These are phyloP conservation scores for Cyclotella cryptica DNA, from an alignment of 108 stramenopile genomes.

Conservation along the genomic window DNA sequence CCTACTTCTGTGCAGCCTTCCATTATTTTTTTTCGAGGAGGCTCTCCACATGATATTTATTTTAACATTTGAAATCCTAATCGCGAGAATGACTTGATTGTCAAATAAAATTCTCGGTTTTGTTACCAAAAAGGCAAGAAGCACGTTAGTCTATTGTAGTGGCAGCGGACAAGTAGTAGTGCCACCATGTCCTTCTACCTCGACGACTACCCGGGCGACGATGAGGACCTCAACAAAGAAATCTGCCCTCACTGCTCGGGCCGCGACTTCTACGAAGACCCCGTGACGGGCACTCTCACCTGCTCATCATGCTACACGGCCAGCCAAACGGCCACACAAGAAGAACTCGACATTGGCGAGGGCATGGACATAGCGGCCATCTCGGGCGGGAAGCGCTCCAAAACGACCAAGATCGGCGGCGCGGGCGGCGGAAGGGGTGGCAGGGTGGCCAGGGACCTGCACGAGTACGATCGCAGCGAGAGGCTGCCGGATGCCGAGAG, in stretches of 20 bases:
- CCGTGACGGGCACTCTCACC: slow-evolving; percentile 55
- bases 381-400: slow-evolving; percentile 3
- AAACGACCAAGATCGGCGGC: not conserved
- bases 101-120: no score
- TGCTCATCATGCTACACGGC: slow-evolving; percentile 78
- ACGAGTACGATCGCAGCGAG: slow-evolving; percentile 53
- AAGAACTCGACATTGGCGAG: slow-evolving; percentile 71
- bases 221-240: slow-evolving; percentile 26
- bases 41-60: no score
- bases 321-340: slow-evolving; percentile 64
- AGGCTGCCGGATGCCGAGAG: slow-evolving; percentile 55
- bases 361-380: slow-evolving; percentile 54
- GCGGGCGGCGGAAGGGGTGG: not conserved
- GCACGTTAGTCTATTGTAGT: no score
- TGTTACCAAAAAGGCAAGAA: no score
- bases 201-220: slow-evolving; percentile 41
- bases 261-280: slow-evolving; percentile 69
- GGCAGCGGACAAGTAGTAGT: no score
- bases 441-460: slow-evolving; percentile 34
- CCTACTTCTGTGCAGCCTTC: no score
- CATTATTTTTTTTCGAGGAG: no score
- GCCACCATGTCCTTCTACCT: slow-evolving; percentile 53
- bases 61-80: no score
- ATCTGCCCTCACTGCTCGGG: slow-evolving; percentile 74
- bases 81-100: no score